Base-by-base conservation (phyloP, 2,329 filamentous ascomycete genomes). In the Cytospora chrysosperma region DNA sequence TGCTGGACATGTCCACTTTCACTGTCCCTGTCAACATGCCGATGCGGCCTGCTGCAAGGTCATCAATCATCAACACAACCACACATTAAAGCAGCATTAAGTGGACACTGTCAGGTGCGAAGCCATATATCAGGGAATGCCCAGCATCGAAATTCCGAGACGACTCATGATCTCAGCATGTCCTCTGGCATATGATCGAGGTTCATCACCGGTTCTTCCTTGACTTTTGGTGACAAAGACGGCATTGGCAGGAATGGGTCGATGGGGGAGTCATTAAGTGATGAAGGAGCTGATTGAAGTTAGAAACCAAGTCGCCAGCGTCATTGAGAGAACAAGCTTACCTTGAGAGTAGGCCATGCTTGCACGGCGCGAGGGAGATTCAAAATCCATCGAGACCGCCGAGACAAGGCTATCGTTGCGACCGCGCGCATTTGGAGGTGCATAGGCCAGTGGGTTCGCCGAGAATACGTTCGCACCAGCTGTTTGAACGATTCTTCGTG, bases 401-500 rank as follows among this genome's bases (percentile, higher is more conserved):
- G 50, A 56, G 50, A 65, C 26, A 13, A 66, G 62, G 21, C 69
- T 68, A 57, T 75, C 71, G 47, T 73, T 68, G 5, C 72, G 67
- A 12, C 69, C 71, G 32, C 78, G 72, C 6, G 43, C 37, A 30
- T 30, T 21, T 2, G 52, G 32, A 5, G 54, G 34, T 54, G 49
- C 43, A 24, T 52, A 58, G 26, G 55, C 40, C 2, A 62, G 49
- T 47, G 53, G 55, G 26, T 58, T 62, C 30, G 54, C 54, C 47
- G 53, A 32, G 27, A 62, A 62, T 21, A 58, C 71, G 66, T 30
- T 61, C 51, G 51, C 8, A 17, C 59, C 59, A 4, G 37, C 30
- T 21, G 40, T 56, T 30, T 62, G 53, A 7, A 83, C 81, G 62
- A 82, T 82, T n/a, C 73, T 76, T 55, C 75, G 76, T 3, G 83